phyloP scores from a whole-genome alignment of 2,329 filamentous ascomycete species.

The Cryphonectria radicalis region DNA sequence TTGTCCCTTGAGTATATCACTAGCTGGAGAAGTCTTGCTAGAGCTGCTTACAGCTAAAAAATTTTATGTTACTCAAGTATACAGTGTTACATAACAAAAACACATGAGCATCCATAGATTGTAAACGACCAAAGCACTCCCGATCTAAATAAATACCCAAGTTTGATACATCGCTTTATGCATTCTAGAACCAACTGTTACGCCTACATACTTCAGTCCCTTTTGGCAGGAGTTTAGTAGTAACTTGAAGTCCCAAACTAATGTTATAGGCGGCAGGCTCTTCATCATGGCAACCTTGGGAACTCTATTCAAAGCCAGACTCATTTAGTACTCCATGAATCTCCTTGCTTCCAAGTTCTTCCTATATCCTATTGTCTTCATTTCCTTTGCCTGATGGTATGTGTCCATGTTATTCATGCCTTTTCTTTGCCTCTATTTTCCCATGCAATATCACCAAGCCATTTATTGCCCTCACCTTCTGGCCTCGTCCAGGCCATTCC shows the following conservation, averaged over 20 bases:
- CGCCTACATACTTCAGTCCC: too few species aligned
- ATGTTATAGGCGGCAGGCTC: background rate
- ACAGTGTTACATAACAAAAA: too few species aligned
- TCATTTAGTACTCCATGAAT: background rate
- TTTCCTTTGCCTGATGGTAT: background rate
- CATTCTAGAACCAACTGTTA: too few species aligned
- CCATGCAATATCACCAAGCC: background rate
- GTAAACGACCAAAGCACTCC: too few species aligned
- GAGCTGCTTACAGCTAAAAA: background rate
- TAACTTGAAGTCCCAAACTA: background rate
- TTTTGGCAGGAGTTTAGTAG: background rate
- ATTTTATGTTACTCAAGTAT: too few species aligned
- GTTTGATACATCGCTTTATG: too few species aligned
- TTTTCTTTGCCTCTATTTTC: background rate
- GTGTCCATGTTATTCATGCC: background rate
- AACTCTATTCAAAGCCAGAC: background rate
- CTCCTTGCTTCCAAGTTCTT: background rate
- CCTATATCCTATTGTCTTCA: background rate
- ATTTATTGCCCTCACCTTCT: background rate
- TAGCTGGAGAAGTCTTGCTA: too few species aligned
- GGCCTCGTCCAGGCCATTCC: background rate
- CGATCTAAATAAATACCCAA: too few species aligned
- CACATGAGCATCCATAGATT: too few species aligned
- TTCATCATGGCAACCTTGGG: background rate
- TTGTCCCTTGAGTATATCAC: background rate